These are phyloP conservation scores for Stevia rebaudiana DNA, from an alignment of 140 eudicot genomes.

Conservation along the genomic window DNA sequence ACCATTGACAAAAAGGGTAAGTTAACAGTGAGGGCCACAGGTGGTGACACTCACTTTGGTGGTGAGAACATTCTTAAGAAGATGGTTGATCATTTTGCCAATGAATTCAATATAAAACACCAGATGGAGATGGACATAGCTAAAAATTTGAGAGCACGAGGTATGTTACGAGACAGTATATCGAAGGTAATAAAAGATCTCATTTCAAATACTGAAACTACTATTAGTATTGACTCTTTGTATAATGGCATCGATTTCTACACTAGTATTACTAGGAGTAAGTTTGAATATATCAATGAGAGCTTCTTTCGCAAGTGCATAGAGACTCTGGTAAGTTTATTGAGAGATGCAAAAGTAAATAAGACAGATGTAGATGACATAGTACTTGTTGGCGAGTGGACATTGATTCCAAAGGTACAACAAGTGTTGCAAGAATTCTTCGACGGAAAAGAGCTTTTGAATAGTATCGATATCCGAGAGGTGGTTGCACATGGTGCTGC, in stretches of 20 bases:
- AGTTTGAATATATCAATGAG: neutral
- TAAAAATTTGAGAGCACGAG: neutral
- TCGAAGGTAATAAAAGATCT: neutral
- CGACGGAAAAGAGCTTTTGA: neutral
- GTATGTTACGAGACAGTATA: neutral
- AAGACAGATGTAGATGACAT: neutral
- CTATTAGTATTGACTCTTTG: neutral
- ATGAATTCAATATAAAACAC: neutral
- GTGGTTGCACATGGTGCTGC: slow-evolving; percentile 11
- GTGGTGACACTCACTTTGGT: neutral
- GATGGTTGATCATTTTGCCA: neutral
- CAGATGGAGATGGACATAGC: neutral
- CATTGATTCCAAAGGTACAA: neutral
- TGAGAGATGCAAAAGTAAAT: neutral
- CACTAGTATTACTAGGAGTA: neutral
- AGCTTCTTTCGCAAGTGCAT: neutral
- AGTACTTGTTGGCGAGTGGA: neutral
- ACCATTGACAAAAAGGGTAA: neutral
- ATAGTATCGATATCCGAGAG: neutral
- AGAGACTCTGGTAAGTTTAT: neutral
- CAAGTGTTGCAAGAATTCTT: slow-evolving; percentile 5
- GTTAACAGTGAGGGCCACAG: neutral
- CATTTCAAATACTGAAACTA: neutral
- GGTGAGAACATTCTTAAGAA: neutral
- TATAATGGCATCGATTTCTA: neutral